Evolutionary conservation across 1,139 yeast species (phyloP), one percentile per base, ranked within the genome.

Genomic region (Pichia sp.): DNA sequence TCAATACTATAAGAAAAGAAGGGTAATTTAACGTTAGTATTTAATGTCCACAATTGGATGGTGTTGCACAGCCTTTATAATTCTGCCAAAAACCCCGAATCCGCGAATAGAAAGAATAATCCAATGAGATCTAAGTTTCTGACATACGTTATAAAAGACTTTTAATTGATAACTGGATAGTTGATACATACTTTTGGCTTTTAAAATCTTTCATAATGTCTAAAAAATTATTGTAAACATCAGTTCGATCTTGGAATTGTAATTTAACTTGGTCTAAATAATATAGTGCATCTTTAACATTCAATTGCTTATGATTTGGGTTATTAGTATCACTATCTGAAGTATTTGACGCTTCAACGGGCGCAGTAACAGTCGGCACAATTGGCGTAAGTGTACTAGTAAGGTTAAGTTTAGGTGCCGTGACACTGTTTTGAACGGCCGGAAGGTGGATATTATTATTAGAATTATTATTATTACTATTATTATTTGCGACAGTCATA

Each of bases 181-280:
- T 30, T 8, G 28, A 55, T 52, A 74, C 80, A 57, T 70, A 79
- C 74, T 82, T 81, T 71, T 91, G 97, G 48, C 95, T 86, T 73
- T 95, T 93, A 74, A 95, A 95, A 67, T 95, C 99, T 71, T 93
- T 93, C 99, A 93, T 93, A 58, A 93, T 93, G 67, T 95, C 99
- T 65, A 93, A 77, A 66, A 93, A 93, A 67, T 88, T 91, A 68
- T 93, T 95, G 74, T 95, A 93, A 49, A 95, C 96, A 65, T 91
- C 97, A 0, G 98, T 96, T 70, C 93, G 95, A 60, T 83, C 80
- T 68, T 81, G 87, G 70, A 93, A 93, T 69, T 91, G 98, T 52
- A 86, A 81, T 68, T 95, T 95, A 55, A 93, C 99, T 70, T 90
- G 96, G 67, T 95, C 99, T 62, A 93, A 77, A 67, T 95, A 93